Base-by-base conservation (phyloP, 2,329 filamentous ascomycete species). In the Colletotrichum siamense region DNA sequence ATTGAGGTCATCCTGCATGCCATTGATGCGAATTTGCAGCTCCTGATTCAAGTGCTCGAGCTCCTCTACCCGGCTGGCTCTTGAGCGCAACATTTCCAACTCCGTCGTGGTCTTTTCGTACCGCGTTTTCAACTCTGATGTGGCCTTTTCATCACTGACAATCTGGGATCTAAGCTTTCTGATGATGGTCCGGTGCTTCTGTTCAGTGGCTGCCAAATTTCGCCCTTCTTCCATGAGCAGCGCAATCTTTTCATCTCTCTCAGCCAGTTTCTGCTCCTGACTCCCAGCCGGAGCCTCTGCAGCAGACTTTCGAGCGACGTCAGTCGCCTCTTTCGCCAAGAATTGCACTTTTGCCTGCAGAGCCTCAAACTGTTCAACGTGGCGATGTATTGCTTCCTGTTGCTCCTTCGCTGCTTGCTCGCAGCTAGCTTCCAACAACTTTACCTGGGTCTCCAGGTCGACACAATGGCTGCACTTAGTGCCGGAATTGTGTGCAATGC, bases 161-260 rank as follows among this genome's bases (percentile, higher is more conserved):
- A 94, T 84, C 81, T 94, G 94, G 26, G 88, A 86, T 59, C 93
- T 92, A 75, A 99, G 86, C 81, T 95, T 96, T 84, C 97, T 98
- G 80, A 99, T 95, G 6, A 94, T 93, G 8, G 92, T 92, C 77
- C 96, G 90, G 78, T 98, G 93, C 81, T 96, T 95, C 84, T 98
- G 91, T 83, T 99, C 97, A 1, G 92, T 94, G 80, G 94, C 95
- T 2, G 95, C 96, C 10, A 99, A 89, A 79, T 94, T 96, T 80
- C 97, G 95, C 1, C 98, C 97, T 86, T 99, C 97, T 80, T 98
- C 94, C 89, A 99, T 94, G 15, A 99, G 87, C 63, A 96, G 87
- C 4, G 96, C 95, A 80, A 99, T 98, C 82, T 95, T 95, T 80
- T 96, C 93, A 80, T 99, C 96, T 82, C 96, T 98, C 81, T 98